Base-by-base conservation (phyloP, 805 yeast species). In the Zygosaccharomyces siamensis region DNA sequence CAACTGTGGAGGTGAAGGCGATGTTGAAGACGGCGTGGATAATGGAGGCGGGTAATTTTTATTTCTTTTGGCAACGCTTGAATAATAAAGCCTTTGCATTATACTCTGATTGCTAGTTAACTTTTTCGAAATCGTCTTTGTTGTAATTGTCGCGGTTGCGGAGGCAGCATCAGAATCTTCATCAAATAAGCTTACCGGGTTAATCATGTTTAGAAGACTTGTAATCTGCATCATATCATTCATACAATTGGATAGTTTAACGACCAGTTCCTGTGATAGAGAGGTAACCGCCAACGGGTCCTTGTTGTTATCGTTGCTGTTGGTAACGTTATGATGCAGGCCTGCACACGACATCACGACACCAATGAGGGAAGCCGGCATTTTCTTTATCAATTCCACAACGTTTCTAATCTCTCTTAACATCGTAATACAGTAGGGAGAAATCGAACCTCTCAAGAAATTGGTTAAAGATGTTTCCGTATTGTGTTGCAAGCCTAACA, bases 201-300 rank as follows among this genome's bases (percentile, higher is more conserved):
- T 60, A 26, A 64, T 54, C 55, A 62, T 49, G 38, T 52, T 59
- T 20, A 64, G 46, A 21, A 63, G 53, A 44, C 67, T 62, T 12
- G 66, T 60, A 3, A 63, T 63, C 35, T 64, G 68, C 7, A 64
- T 61, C 41, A 66, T 50, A 30, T 63, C 67, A 46, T 63, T 63
- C 67, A 64, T 60, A 6, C 67, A 59, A 44, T 63, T 62, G 0
- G 69, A 64, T 41, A 66, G 47, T 30, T 56, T 53, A 10, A 66
- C 60, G 3, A 66, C 65, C n/a, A 62, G 48, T 6, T 53, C 58
- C 45, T 62, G 69, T 3, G 66, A 55, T 24, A 55, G 49, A 27
- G 43, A 41, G 7, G 39, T 23, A 11, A 33, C 14, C 5, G 44
- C 36, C 14, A 38, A 14, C 10, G 35, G 14, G 20, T 23, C 3